A percentile compares a stretch with the other conserved stretches of the same genome.
These are phyloP conservation scores for Microbotryum saponariae DNA, from an alignment of 1,284 basidiomycete genomes.

Conservation along the genomic window DNA sequence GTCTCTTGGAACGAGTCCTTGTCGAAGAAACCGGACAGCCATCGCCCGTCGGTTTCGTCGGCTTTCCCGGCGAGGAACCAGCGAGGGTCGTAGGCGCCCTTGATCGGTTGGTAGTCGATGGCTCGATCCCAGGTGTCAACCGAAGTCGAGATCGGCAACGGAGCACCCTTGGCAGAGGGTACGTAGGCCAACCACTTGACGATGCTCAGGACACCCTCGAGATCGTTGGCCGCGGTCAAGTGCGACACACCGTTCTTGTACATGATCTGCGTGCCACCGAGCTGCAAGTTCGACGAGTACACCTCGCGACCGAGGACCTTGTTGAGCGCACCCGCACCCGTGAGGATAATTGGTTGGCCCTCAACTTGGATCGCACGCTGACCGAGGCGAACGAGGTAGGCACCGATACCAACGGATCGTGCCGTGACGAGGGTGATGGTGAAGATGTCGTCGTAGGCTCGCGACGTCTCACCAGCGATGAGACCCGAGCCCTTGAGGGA, in stretches of 20 bases:
- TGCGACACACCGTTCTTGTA: constrained; percentile 99
- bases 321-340: constrained; percentile 93
- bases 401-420: constrained; percentile 97
- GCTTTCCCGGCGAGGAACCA: constrained; percentile 93
- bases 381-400: constrained; percentile 95
- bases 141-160: constrained; percentile 64
- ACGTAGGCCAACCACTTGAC: constrained; percentile 93
- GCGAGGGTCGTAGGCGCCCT: constrained; percentile 91
- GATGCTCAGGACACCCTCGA: constrained; percentile 87
- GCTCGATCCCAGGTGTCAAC: constrained; percentile 85
- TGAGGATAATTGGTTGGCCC: constrained; percentile 98
- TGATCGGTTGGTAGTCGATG: constrained; percentile 83
- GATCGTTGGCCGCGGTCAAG: constrained; percentile 84
- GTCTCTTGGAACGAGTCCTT: constrained; percentile 94
- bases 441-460: constrained; percentile 98
- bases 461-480: constrained; percentile 96
- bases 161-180: constrained; percentile 67
- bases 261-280: constrained; percentile 96
- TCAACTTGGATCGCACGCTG: constrained; percentile 98
- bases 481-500: constrained; percentile 92
- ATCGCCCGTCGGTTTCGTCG: constrained; percentile 66
- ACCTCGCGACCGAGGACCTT: constrained; percentile 99
- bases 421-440: constrained; percentile 98
- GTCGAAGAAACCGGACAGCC: constrained; percentile 90
- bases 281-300: constrained; percentile 96